Evolutionary conservation across 2,329 filamentous ascomycete genomes (phyloP), one percentile per base, ranked within the genome.

Genomic region (Xylaria polymorpha): DNA sequence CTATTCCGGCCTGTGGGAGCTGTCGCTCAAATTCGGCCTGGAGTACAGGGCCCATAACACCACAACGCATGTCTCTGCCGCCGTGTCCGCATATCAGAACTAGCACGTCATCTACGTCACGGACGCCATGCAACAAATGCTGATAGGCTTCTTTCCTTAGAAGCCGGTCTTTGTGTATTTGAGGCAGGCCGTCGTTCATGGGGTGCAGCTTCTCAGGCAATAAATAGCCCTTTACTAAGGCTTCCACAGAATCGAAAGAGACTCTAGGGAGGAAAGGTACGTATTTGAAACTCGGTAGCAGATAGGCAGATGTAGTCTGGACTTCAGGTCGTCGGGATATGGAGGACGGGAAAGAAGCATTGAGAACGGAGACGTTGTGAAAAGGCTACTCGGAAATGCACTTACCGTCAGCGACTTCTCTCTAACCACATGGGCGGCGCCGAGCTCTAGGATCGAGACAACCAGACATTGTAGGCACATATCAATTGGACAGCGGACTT

Each of bases 51-150:
- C 93, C 94, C 71, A 95, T 85, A 25, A 93, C 81, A 0, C 96
- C 95, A 76, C 96, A 99, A 61, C 96, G 87, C 75, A 85, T 83
- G 77, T 99, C 96, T 12, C 96, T 86, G 2, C 90, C 90, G 15
- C 91, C 92, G 75, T 99, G 96, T 0, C 94, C 94, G 77, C 96
- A 99, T 51, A 98, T 91, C 22, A 98, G 82, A 37, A 99, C 88
- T n/a, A 93, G 75, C 4, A 94, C 84, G 70, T 94, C 91, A 18
- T 86, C 77, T 9, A 92, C 86, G 67, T 89, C 86, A 12, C 86
- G 82, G 5, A 93, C 90, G 1, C 85, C 85, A 1, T 81, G 80
- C 1, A 93, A 82, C 43, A 81, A 82, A 64, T 69, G 82, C 76
- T 76, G 87, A 75, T 82, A 89, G 63, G 79, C 88, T 70, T 80